These are phyloP conservation scores for Alternaria angustiovoidea DNA, from an alignment of 2,329 filamentous ascomycete genomes.

Conservation along the genomic window DNA sequence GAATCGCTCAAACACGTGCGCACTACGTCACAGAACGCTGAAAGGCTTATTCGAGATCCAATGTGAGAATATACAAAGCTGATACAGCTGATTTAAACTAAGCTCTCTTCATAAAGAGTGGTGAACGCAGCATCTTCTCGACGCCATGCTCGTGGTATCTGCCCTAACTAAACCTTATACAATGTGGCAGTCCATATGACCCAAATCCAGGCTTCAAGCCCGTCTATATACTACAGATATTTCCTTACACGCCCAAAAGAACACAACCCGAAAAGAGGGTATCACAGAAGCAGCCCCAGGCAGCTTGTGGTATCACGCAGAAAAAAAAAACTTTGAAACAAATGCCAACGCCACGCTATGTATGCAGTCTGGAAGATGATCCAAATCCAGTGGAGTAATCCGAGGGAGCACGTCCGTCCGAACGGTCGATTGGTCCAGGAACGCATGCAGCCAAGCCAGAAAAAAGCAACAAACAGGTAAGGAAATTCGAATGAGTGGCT, in stretches of 20 bases:
- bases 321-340: conserved; percentile 22
- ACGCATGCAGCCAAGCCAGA: conserved; percentile 33
- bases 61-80: conserved; percentile 11
- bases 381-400: conserved; percentile 6
- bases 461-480: conserved; percentile 19
- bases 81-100: conserved; percentile 33
- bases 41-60: neutral
- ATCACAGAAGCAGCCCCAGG: conserved; percentile 27
- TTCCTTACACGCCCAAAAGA: conserved; percentile 10
- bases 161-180: conserved; percentile 4
- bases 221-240: conserved; percentile 11
- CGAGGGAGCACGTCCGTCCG: conserved; percentile 4
- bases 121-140: neutral
- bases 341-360: conserved; percentile 40
- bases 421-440: conserved; percentile 11
- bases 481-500: conserved; percentile 17
- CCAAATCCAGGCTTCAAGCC: conserved; percentile 7
- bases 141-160: conserved; percentile 16
- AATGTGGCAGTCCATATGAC: conserved; percentile 7
- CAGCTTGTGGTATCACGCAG: conserved; percentile 36
- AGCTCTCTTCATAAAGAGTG: conserved; percentile 21
- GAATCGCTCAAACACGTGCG: neutral
- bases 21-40: neutral
- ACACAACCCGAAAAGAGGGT: conserved; percentile 24
- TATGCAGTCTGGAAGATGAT: conserved; percentile 22